Evolutionary conservation across 2,329 filamentous ascomycete genomes (phyloP).

Genomic region (Fusarium miscanthi): DNA sequence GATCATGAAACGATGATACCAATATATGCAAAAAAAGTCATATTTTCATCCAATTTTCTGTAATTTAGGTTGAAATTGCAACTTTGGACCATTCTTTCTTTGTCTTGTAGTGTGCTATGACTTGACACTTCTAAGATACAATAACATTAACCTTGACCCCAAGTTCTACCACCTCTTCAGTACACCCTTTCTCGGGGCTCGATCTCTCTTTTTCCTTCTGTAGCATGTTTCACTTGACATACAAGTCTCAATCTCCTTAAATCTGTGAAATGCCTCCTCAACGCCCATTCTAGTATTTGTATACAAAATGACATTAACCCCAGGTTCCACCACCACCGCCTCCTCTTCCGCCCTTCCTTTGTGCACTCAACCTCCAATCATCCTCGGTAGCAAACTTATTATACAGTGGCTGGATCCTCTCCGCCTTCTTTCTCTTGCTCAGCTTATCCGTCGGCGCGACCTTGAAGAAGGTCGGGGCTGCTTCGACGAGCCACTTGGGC

Average conservation of each 20-base stretch:
- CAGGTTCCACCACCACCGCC: constrained; percentile 92
- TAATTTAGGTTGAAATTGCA: neutral
- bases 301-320: constrained; percentile 60
- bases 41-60: neutral
- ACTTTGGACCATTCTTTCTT: neutral
- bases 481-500: constrained; percentile 93
- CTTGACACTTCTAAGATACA: neutral
- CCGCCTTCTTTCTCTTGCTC: constrained; percentile 91
- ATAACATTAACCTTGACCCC: neutral
- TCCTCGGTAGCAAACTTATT: constrained; percentile 93
- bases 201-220: neutral
- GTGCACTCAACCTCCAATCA: constrained; percentile 92
- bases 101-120: neutral
- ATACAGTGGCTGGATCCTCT: constrained; percentile 94
- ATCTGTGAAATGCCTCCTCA: too few relatives aligned
- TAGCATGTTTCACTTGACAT: neutral
- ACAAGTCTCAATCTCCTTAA: neutral
- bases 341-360: constrained; percentile 84
- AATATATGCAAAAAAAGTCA: too few relatives aligned
- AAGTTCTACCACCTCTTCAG: neutral
- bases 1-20: neutral
- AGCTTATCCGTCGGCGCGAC: constrained; percentile 88
- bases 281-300: neutral
- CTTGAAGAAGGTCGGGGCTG: constrained; percentile 99
- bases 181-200: neutral